phyloP scores from a whole-genome alignment of 192 early-diverging fungal genomes.

The Lunasporangiospora selenospora region DNA sequence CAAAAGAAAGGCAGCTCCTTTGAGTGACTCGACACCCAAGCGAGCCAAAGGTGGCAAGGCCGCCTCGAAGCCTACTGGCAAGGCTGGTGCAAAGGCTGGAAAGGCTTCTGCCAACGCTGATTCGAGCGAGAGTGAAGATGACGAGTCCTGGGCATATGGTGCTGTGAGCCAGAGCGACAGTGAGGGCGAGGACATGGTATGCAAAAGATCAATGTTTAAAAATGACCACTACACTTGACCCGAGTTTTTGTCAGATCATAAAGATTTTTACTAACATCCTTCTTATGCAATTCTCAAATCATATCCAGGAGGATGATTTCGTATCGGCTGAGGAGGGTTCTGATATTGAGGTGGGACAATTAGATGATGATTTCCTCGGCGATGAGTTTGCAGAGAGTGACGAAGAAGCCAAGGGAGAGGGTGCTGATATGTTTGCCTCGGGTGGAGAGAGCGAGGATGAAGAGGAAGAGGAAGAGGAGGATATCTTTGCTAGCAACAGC shows the following conservation, averaged over 20 bases:
- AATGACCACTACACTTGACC: neutral
- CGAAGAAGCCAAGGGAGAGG: slow-evolving; percentile 57
- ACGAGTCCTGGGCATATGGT: slow-evolving; percentile 47
- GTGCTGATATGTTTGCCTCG: slow-evolving; percentile 49
- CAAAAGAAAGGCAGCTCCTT: slow-evolving; percentile 25
- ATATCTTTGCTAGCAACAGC: slow-evolving; percentile 35
- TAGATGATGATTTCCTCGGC: slow-evolving; percentile 48
- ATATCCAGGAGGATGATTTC: slow-evolving; percentile 37
- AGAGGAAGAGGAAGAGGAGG: slow-evolving; percentile 47
- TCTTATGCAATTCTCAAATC: too few species aligned
- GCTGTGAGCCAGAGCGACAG: slow-evolving; percentile 35
- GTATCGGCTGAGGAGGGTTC: slow-evolving; percentile 52
- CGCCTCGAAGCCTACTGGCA: slow-evolving; percentile 3
- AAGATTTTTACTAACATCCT: too few species aligned
- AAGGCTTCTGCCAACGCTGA: too few species aligned
- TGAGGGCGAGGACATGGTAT: slow-evolving; percentile 33
- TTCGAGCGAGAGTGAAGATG: slow-evolving; percentile 27
- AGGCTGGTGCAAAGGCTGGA: slow-evolving; percentile 3
- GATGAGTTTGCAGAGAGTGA: slow-evolving; percentile 53
- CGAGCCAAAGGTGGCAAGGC: slow-evolving; percentile 29
- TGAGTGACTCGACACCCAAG: slow-evolving; percentile 13
- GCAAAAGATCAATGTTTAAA: too few species aligned
- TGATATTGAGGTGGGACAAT: slow-evolving; percentile 34
- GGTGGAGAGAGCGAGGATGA: slow-evolving; percentile 52
- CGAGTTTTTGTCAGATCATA: neutral